Conservation (phyloP, 2,329 filamentous ascomycete species). For the Sodiomyces alkalinus region DNA sequence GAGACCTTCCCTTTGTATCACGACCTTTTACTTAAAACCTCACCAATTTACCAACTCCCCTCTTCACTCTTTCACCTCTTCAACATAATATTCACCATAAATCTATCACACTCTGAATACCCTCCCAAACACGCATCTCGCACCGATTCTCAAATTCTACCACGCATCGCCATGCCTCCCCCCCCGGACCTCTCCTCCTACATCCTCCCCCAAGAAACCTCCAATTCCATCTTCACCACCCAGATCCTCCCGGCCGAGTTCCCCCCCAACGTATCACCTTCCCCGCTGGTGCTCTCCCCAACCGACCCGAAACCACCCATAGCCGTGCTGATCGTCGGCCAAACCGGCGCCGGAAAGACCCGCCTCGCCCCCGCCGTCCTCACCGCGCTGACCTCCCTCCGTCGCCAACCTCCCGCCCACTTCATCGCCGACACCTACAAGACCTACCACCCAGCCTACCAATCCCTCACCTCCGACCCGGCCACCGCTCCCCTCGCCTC, state of each 20-base stretch:
- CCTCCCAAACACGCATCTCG: too few relatives aligned
- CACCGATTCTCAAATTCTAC: too few relatives aligned
- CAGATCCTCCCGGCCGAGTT: conserved; percentile 20
- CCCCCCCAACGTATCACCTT: conserved; percentile 5
- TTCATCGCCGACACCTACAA: conserved; percentile 35
- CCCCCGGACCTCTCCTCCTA: conserved; percentile 16
- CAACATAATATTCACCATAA: background rate
- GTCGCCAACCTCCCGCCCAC: conserved; percentile 15
- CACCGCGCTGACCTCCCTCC: conserved; percentile 12
- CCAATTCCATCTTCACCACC: conserved; percentile 15
- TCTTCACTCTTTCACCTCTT: too few relatives aligned
- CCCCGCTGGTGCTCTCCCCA: conserved; percentile 1
- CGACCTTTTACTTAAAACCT: too few relatives aligned
- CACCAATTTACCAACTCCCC: too few relatives aligned
- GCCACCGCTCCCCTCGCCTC: conserved; percentile 19
- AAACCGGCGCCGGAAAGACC: conserved; percentile 34
- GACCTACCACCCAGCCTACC: conserved; percentile 27
- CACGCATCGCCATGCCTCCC: too few relatives aligned
- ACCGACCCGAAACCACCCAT: conserved; percentile 13
- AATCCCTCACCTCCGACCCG: conserved; percentile 12
- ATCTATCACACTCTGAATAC: too few relatives aligned
- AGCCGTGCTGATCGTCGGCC: conserved; percentile 28
- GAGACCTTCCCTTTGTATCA: too few relatives aligned
- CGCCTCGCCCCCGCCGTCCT: conserved; percentile 23
- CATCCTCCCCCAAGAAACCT: conserved; percentile 15